A percentile compares a stretch with the other conserved stretches of the same genome.
phyloP scores from a whole-genome alignment of 140 eudicot genomes.

The Ambrosia hybrid region DNA sequence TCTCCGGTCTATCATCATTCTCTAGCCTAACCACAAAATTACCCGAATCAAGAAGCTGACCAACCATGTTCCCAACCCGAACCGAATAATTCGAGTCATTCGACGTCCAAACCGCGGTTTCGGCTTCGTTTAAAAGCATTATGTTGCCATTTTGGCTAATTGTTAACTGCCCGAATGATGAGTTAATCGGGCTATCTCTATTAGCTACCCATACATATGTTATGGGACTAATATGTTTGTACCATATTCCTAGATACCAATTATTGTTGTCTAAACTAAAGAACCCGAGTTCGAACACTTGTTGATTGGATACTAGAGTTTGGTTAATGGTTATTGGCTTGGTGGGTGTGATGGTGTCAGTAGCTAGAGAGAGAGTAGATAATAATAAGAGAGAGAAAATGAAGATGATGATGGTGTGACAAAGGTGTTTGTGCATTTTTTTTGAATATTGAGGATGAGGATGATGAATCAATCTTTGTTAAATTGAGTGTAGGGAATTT shows the following conservation, averaged over 20 bases:
- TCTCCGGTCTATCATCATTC: slow-evolving; percentile 31
- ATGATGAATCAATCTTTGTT: not conserved
- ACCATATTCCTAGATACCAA: slow-evolving; percentile 74
- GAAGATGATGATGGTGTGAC: slow-evolving; percentile 17
- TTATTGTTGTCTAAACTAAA: slow-evolving; percentile 36
- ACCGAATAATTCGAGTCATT: slow-evolving; percentile 35
- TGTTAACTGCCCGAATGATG: slow-evolving; percentile 38
- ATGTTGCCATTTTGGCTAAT: slow-evolving; percentile 42
- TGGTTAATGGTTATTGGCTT: slow-evolving; percentile 38
- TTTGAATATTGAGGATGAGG: not conserved
- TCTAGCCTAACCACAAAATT: slow-evolving; percentile 54
- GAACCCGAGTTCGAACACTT: slow-evolving; percentile 64
- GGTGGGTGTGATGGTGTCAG: slow-evolving; percentile 47
- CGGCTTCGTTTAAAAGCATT: slow-evolving; percentile 21
- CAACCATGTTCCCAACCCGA: slow-evolving; percentile 34
- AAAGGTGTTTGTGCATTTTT: slow-evolving; percentile 34
- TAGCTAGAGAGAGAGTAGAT: slow-evolving; percentile 20
- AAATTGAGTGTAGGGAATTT: not conserved
- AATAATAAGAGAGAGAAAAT: slow-evolving; percentile 26
- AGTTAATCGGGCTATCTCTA: slow-evolving; percentile 46
- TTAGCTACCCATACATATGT: slow-evolving; percentile 71
- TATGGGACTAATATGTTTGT: slow-evolving; percentile 28
- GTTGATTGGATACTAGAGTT: slow-evolving; percentile 45
- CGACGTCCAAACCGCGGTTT: slow-evolving; percentile 39
- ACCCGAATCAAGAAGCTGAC: slow-evolving; percentile 52